These are phyloP conservation scores for Scytalidium sp. DNA, from an alignment of 2,329 filamentous ascomycete species.

Conservation along the genomic window DNA sequence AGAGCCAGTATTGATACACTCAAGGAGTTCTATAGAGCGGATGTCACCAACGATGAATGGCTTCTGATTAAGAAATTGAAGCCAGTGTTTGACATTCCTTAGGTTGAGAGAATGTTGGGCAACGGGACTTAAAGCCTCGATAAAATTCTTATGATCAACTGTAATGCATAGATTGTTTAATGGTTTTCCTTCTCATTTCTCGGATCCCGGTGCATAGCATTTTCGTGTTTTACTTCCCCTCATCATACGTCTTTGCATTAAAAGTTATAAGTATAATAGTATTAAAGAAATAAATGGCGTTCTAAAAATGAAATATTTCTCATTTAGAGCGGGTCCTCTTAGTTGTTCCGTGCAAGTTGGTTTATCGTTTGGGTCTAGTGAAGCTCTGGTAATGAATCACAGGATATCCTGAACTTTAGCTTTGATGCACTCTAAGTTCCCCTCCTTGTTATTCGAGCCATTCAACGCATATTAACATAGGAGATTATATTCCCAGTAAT, in stretches of 20 bases:
- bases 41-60: conserved; percentile 93
- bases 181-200: neutral
- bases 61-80: conserved; percentile 92
- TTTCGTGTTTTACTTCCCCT: neutral
- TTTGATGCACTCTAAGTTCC: too few relatives aligned
- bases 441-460: too few relatives aligned
- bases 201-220: neutral
- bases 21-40: conserved; percentile 90
- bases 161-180: neutral
- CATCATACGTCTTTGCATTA: neutral
- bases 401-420: too few relatives aligned
- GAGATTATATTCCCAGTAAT: too few relatives aligned
- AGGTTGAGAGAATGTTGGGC: neutral
- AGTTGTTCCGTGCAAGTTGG: too few relatives aligned
- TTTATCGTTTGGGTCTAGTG: too few relatives aligned
- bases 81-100: conserved; percentile 78
- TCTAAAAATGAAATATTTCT: too few relatives aligned
- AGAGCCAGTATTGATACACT: conserved; percentile 88
- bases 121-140: neutral
- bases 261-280: neutral
- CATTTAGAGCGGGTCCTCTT: too few relatives aligned
- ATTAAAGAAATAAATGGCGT: too few relatives aligned
- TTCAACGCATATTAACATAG: too few relatives aligned
- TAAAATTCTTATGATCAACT: neutral
- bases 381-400: too few relatives aligned